phyloP scores from a whole-genome alignment of 345 rosid species.

The Streptanthus diversifolius region DNA sequence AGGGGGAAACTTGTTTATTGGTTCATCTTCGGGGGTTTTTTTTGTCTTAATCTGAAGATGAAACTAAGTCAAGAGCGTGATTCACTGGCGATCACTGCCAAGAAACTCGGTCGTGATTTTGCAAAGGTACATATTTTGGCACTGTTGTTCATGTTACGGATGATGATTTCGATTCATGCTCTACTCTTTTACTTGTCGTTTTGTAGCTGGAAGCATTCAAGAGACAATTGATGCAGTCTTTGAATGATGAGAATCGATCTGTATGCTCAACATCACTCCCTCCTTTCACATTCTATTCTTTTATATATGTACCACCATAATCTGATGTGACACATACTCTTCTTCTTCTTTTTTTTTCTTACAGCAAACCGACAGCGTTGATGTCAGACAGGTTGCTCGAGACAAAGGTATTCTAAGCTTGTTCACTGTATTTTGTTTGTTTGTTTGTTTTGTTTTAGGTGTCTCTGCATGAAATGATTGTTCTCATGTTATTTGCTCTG shows the following conservation, averaged over 20 bases:
- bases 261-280: slow-evolving; percentile 34
- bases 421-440: neutral
- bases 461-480: neutral
- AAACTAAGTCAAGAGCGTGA: slow-evolving; percentile 74
- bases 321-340: neutral
- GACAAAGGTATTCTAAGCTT: slow-evolving; percentile 45
- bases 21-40: neutral
- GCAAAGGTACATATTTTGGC: slow-evolving; percentile 46
- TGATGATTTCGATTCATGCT: neutral
- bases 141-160: neutral
- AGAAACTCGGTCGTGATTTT: slow-evolving; percentile 81
- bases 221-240: slow-evolving; percentile 88
- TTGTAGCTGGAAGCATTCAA: slow-evolving; percentile 81
- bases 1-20: neutral
- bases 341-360: neutral
- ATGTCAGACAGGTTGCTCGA: slow-evolving; percentile 60
- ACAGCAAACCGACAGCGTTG: slow-evolving; percentile 60
- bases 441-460: neutral
- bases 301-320: neutral
- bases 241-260: slow-evolving; percentile 64
- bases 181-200: neutral
- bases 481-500: slow-evolving; percentile 6
- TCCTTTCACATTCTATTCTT: neutral
- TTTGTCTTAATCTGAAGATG: slow-evolving; percentile 38
- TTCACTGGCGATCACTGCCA: slow-evolving; percentile 62